phyloP scores from a whole-genome alignment of 2,329 filamentous ascomycete genomes.

The Byssoonygena ceratinophila region DNA sequence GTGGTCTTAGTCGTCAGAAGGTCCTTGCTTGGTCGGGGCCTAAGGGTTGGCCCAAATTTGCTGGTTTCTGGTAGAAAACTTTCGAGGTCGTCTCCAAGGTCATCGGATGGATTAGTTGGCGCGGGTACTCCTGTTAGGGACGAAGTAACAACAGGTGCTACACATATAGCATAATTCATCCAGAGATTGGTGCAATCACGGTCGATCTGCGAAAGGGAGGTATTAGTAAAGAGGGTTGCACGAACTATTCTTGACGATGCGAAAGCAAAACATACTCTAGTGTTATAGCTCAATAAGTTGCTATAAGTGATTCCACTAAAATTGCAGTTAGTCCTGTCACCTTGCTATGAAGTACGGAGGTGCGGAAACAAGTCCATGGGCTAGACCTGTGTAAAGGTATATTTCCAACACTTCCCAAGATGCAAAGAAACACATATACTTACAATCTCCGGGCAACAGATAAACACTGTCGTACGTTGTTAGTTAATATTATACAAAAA shows the following conservation, averaged over 20 bases:
- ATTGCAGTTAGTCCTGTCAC: background rate
- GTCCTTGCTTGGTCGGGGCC: background rate
- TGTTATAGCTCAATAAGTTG: constrained; percentile 15
- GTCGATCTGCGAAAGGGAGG: constrained; percentile 10
- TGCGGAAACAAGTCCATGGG: background rate
- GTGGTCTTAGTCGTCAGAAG: background rate
- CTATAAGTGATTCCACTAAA: constrained; percentile 6
- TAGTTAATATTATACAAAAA: background rate
- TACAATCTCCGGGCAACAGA: constrained; percentile 13
- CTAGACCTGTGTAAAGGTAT: too few species aligned
- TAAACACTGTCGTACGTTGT: constrained; percentile 13
- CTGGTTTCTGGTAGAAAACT: background rate
- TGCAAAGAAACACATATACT: background rate
- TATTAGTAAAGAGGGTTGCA: background rate
- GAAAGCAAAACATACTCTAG: constrained; percentile 7
- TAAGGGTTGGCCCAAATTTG: background rate
- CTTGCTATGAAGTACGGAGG: background rate
- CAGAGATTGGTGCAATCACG: constrained; percentile 15
- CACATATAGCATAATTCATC: constrained; percentile 16
- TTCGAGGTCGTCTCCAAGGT: background rate
- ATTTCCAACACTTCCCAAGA: too few species aligned
- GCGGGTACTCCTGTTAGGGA: background rate
- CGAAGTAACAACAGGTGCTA: constrained; percentile 13
- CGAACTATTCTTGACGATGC: background rate
- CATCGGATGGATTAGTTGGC: background rate